Conservation (phyloP, 345 rosid genomes). For the Syzygium aqueum region DNA sequence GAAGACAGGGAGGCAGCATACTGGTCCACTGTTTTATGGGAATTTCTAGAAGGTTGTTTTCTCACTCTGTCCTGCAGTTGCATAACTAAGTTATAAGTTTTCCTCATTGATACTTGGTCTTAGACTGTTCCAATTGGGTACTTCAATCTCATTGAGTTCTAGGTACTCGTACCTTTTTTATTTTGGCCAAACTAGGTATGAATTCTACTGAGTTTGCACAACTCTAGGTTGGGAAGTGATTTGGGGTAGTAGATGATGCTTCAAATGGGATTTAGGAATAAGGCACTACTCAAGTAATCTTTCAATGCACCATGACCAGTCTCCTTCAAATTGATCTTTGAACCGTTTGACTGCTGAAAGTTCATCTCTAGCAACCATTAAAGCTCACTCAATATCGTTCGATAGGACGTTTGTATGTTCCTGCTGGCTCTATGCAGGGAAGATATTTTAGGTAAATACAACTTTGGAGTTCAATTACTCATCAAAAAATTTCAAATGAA, state of each 20-base stretch:
- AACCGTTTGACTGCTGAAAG: background rate
- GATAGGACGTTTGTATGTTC: background rate
- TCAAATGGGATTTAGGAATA: background rate
- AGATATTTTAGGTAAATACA: background rate
- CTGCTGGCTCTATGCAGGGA: background rate
- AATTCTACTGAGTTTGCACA: background rate
- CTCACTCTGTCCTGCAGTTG: background rate
- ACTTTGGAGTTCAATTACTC: background rate
- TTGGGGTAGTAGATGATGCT: background rate
- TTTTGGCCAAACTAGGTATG: background rate
- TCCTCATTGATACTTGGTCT: background rate
- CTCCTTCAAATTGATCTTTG: background rate
- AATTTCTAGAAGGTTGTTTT: slow-evolving; percentile 59
- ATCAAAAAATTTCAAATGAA: background rate
- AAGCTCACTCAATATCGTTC: background rate
- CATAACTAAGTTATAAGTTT: background rate
- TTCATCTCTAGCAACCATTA: background rate
- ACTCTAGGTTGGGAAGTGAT: background rate
- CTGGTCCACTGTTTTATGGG: slow-evolving; percentile 80
- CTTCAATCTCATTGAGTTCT: background rate
- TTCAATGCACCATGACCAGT: background rate
- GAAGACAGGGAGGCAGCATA: slow-evolving; percentile 53
- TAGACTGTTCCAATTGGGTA: background rate
- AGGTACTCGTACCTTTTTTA: background rate
- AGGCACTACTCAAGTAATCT: background rate